Evolutionary conservation across 2,329 filamentous ascomycete genomes (phyloP).

Genomic region (Nemania bipapillata): DNA sequence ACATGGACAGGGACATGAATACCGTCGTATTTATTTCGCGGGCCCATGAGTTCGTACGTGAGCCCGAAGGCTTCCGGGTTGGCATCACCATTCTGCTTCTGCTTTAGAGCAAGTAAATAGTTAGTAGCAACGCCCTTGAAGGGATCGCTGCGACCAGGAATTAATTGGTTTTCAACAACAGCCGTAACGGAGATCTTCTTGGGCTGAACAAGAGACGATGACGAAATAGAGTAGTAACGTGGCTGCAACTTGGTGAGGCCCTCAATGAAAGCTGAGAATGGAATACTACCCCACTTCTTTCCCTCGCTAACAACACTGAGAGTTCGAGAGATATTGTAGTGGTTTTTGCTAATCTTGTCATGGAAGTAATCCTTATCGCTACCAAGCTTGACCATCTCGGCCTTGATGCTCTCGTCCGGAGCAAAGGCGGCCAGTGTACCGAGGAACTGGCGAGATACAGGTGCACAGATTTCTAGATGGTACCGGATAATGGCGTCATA

Average conservation of each 20-base stretch:
- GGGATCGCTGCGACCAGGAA: constrained; percentile 78
- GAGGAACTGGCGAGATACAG: constrained; percentile 95
- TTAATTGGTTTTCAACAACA: constrained; percentile 84
- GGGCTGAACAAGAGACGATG: constrained; percentile 91
- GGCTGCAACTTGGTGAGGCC: constrained; percentile 94
- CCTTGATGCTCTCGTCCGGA: constrained; percentile 83
- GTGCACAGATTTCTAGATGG: constrained; percentile 95
- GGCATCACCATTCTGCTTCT: constrained; percentile 92
- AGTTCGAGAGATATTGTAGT: constrained; percentile 89
- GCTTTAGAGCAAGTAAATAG: constrained; percentile 92
- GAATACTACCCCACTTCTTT: constrained; percentile 82
- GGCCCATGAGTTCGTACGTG: constrained; percentile 86
- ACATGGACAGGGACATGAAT: constrained; percentile 95
- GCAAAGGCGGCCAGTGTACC: constrained; percentile 88
- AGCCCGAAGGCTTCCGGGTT: constrained; percentile 83
- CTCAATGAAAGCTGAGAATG: constrained; percentile 95
- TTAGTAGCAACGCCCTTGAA: constrained; percentile 97
- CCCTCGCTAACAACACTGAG: constrained; percentile 77
- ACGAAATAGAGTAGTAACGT: constrained; percentile 99
- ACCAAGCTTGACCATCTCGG: constrained; percentile 88
- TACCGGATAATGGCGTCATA: constrained; percentile 94
- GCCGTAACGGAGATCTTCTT: constrained; percentile 95
- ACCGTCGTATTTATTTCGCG: constrained; percentile 96
- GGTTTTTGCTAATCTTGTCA: constrained; percentile 80
- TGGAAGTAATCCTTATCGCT: constrained; percentile 96